phyloP scores from a whole-genome alignment of 148 eudicot genomes.

The Persicaria maculosa region DNA sequence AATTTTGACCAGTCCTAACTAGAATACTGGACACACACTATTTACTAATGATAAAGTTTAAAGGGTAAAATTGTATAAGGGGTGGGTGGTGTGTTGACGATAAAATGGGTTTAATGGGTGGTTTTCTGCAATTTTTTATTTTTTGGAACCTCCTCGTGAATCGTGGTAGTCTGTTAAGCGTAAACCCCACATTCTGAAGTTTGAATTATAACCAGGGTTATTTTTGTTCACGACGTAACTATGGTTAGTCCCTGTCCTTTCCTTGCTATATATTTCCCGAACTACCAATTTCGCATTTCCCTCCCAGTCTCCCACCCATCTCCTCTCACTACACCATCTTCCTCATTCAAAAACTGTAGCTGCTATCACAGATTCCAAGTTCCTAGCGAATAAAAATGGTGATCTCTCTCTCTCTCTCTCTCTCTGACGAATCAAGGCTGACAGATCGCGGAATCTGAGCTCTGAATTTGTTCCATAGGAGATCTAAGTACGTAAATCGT shows the following conservation, averaged over 20 bases:
- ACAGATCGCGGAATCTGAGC: not conserved
- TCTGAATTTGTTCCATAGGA: not conserved
- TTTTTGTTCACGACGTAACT: not conserved
- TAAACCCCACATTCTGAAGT: not conserved
- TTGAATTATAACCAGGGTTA: conserved; percentile 4
- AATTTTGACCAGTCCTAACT: no score
- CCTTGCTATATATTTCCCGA: not conserved
- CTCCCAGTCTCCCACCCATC: not conserved
- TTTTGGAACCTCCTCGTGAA: no score
- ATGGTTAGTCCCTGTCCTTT: not conserved
- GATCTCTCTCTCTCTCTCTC: conserved; percentile 8
- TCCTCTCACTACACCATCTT: not conserved
- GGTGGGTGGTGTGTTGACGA: no score
- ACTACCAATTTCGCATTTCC: not conserved
- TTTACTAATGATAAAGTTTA: no score
- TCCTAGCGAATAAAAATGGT: conserved; percentile 13
- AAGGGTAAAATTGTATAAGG: no score
- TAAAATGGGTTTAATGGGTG: no score
- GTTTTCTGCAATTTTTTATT: no score
- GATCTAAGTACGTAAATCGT: not conserved
- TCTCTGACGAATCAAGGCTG: not conserved
- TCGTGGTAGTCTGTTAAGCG: no score
- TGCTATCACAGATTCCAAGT: not conserved
- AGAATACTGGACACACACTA: no score
- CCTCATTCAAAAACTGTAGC: not conserved